Base-by-base conservation (phyloP, 257 asterid genomes). In the Echites panduratus region DNA sequence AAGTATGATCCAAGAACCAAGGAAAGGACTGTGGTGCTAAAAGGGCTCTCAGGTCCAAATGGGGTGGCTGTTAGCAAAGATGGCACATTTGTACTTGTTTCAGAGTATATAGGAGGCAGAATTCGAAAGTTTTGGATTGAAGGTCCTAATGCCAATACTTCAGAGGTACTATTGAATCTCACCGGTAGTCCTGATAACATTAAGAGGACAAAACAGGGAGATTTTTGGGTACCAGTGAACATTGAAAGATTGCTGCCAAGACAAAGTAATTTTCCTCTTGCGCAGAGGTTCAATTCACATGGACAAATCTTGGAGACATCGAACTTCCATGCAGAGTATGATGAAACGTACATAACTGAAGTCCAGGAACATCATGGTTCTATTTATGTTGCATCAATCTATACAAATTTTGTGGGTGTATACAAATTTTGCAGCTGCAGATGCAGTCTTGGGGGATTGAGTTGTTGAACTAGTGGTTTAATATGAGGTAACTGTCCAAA, bases 201-300 rank as follows among this genome's bases (percentile, higher is more conserved):
- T 8, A 80, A 72, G 71, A 85, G 87, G 66, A 86, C 84, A 0
- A 54, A 40, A 50, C 7, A 72, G 12, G 89, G 88, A 59, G 87
- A 85, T 32, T 89, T 85, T 67, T 85, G 90, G 92, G 86, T 89
- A 35, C 68, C 90, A 8, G 83, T 82, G 65, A 77, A 77, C 11
- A 41, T 72, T 41, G 52, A 35, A 16, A 73, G 66, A 4, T 22
- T 69, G 7, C 56, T 61, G 56, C 71, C 79, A 29, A 76, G 59
- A 69, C 35, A 70, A 73, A 48, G 58, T 24, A 59, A 40, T 70
- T 50, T 68, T 48, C 79, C 79, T 49, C 9, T 59, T 73, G 79
- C 75, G 16, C 79, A 75, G 32, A 75, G 52, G 75, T 75, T 69
- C 12, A 66, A 66, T 56, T 66, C 74, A 2, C 2, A 54, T 1